A percentile compares a stretch with the other conserved stretches of the same genome.
Conservation (phyloP, 1,284 basidiomycete species). For the Lentinula novae-zelandiae region DNA sequence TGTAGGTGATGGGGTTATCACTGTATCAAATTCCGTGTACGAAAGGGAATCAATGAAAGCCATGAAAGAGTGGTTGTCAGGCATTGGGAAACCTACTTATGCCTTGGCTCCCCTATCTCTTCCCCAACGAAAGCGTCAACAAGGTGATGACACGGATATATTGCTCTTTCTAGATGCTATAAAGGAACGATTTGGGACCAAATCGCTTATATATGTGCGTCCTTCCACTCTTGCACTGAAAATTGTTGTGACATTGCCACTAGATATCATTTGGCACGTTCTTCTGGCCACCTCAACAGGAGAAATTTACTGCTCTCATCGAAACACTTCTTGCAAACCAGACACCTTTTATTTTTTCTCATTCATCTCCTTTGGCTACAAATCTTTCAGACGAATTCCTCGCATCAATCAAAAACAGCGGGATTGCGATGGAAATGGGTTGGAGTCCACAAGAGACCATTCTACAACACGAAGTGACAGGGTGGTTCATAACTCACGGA, state of each 20-base stretch:
- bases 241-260: background rate
- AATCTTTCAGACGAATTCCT: constrained; percentile 9
- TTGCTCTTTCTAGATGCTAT: constrained; percentile 17
- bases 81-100: constrained; percentile 11
- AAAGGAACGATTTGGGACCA: constrained; percentile 15
- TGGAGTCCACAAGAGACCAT: constrained; percentile 24
- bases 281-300: constrained; percentile 18
- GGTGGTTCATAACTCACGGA: constrained; percentile 24
- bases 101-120: constrained; percentile 15
- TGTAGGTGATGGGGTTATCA: constrained; percentile 9
- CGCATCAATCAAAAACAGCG: constrained; percentile 14
- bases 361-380: background rate
- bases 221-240: background rate
- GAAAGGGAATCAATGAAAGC: constrained; percentile 16
- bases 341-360: constrained; percentile 17
- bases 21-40: constrained; percentile 13
- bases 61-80: constrained; percentile 10
- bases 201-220: constrained; percentile 19
- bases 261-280: constrained; percentile 24
- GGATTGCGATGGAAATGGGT: constrained; percentile 13
- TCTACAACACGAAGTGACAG: constrained; percentile 22
- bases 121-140: background rate
- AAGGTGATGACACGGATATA: background rate
- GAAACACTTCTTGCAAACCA: constrained; percentile 17
- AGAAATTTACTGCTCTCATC: constrained; percentile 18